Evolutionary conservation across 2,329 filamentous ascomycete genomes (phyloP).

Genomic region (Talaromyces sp.): DNA sequence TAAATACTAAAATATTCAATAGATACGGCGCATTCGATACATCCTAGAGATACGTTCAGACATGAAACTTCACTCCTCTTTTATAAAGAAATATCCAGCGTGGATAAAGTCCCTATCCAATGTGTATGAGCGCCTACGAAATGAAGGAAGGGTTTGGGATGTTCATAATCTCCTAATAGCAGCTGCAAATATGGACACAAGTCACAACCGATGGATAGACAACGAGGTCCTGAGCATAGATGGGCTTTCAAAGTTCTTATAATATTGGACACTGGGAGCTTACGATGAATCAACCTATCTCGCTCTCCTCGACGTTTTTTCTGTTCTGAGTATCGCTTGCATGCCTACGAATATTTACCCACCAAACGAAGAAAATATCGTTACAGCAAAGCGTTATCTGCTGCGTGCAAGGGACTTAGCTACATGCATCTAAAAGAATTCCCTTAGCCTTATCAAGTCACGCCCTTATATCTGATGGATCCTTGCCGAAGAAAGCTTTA

Average conservation of each 20-base stretch:
- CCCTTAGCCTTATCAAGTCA: background rate
- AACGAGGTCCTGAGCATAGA: background rate
- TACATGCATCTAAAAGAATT: background rate
- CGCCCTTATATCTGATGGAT: conserved; percentile 5
- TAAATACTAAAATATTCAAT: background rate
- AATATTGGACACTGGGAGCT: background rate
- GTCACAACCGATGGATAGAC: background rate
- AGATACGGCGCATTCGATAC: background rate
- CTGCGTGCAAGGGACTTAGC: background rate
- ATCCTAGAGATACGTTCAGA: background rate
- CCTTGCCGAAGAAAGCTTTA: background rate
- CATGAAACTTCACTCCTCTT: background rate
- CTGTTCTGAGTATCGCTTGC: background rate
- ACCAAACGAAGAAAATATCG: background rate
- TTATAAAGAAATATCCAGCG: background rate
- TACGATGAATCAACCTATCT: background rate
- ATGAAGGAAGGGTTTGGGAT: background rate
- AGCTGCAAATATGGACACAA: background rate
- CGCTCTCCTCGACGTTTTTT: background rate
- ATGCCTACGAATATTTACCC: background rate
- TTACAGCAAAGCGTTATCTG: background rate
- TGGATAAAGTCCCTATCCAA: background rate
- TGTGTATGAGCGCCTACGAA: background rate
- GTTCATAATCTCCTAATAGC: background rate
- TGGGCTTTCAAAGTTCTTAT: background rate